These are phyloP conservation scores for Penicillium sp. DNA, from an alignment of 2,329 filamentous ascomycete genomes.

Conservation along the genomic window DNA sequence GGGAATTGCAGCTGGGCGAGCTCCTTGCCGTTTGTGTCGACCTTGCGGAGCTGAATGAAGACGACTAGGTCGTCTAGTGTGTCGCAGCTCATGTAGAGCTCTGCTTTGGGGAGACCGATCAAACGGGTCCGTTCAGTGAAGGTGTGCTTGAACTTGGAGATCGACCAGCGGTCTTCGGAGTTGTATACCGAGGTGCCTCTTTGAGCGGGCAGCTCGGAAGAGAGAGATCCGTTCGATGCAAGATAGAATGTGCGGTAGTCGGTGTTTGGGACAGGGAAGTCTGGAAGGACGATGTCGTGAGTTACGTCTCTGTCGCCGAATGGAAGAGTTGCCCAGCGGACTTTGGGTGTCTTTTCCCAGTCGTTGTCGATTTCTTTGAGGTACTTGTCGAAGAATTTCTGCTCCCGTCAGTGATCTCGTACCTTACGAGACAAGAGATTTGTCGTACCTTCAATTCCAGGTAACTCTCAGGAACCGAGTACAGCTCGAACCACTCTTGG, in stretches of 20 bases:
- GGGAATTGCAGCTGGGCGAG: slow-evolving; percentile 49
- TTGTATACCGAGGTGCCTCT: slow-evolving; percentile 30
- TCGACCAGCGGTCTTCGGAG: slow-evolving; percentile 27
- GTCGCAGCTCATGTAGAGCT: slow-evolving; percentile 49
- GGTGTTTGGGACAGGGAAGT: slow-evolving; percentile 38
- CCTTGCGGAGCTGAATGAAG: slow-evolving; percentile 49
- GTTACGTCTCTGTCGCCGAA: slow-evolving; percentile 34
- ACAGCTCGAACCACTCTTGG: slow-evolving; percentile 52
- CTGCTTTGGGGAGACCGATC: slow-evolving; percentile 50
- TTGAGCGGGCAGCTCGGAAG: background rate
- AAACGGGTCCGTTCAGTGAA: slow-evolving; percentile 44
- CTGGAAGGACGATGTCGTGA: slow-evolving; percentile 35
- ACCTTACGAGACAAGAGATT: too few relatives aligned
- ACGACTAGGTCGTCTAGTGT: slow-evolving; percentile 48
- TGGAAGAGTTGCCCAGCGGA: slow-evolving; percentile 46
- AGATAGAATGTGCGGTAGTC: slow-evolving; percentile 38
- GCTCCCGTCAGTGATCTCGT: background rate
- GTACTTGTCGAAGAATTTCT: slow-evolving; percentile 49
- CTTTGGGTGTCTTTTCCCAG: slow-evolving; percentile 50
- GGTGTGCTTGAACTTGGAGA: slow-evolving; percentile 40
- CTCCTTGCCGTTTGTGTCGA: slow-evolving; percentile 44
- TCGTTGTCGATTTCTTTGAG: slow-evolving; percentile 47
- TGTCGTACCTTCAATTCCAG: slow-evolving; percentile 23
- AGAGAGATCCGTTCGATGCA: slow-evolving; percentile 7
- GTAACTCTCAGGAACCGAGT: slow-evolving; percentile 37